Evolutionary conservation across 805 yeast species (phyloP), one percentile per base, ranked within the genome.

Genomic region (Metschnikowia cerradonensis): DNA sequence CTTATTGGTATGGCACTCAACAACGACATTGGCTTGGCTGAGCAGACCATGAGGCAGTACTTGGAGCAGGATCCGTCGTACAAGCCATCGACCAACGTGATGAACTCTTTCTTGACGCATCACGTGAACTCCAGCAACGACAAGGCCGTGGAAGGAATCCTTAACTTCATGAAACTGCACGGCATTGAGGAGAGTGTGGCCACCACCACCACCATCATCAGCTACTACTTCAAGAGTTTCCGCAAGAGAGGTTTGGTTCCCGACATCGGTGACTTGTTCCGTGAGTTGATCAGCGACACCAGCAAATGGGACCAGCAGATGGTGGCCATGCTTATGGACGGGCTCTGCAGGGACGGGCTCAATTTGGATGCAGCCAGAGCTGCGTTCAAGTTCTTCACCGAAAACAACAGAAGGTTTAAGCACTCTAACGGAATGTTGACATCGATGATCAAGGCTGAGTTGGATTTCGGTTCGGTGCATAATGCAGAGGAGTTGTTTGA

Each of bases 171-270:
- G 80, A 62, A 60, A 37, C 63, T 62, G 32, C 51, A 68, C 23
- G 62, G 67, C 3, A 64, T 84, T 22, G 59, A 71, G 35, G 85
- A 86, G 26, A 88, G 83, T 61, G 72, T 81, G 42, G 81, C 81
- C 15, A 84, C 91, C 2, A 80, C 80, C 65, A 78, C 90, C 3
- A 76, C 79, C 34, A 67, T 84, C 22, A 72, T 84, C 48, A 83
- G 84, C 58, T 65, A 76, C 47, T 71, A 76, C 55, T 72, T 84
- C 67, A 81, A 80, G 60, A 50, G 67, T 34, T 68, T 73, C 33
- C 66, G 66, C 37, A 68, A 67, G n/a, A 70, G 76, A 34, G 81
- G 81, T 8, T 63, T 67, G 51, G 59, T 66, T 1, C 75, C 81
- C 7, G 66, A 72, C 34, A 65, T 78, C 22, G 71, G 67, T 10